phyloP scores from a whole-genome alignment of 2,329 filamentous ascomycete species.

The Verticillium nonalfalfae region DNA sequence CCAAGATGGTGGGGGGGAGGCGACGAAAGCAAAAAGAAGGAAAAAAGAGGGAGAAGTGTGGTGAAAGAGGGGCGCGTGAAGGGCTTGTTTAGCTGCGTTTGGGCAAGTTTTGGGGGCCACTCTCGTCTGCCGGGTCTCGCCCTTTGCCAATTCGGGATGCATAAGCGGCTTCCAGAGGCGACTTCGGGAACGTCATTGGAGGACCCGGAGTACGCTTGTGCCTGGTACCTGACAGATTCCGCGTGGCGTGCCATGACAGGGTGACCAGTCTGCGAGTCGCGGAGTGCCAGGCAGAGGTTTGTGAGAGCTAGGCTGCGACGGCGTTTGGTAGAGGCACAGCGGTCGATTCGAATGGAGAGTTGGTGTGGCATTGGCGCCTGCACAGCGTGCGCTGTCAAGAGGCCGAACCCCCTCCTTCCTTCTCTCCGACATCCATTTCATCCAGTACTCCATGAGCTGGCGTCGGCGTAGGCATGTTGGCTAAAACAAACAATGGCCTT shows the following conservation, averaged over 20 bases:
- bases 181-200: constrained; percentile 21
- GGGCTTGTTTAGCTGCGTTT: background rate
- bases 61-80: background rate
- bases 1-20: background rate
- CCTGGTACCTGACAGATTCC: constrained; percentile 35
- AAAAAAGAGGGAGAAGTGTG: background rate
- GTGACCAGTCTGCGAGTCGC: constrained; percentile 5
- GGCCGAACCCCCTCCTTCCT: background rate
- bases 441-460: too few relatives aligned
- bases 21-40: background rate
- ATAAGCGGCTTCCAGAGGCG: background rate
- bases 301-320: background rate
- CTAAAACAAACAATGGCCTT: background rate
- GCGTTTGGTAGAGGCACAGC: background rate
- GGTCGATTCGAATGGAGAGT: background rate
- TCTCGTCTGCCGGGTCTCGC: background rate
- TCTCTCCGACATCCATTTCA: background rate
- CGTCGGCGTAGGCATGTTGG: too few relatives aligned
- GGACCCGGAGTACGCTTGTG: constrained; percentile 15
- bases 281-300: background rate
- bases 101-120: background rate
- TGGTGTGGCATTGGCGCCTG: background rate
- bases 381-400: background rate
- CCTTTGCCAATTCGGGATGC: background rate
- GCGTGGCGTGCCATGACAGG: constrained; percentile 33